Evolutionary conservation across 257 asterid genomes (phyloP), one percentile per base, ranked within the genome.

Genomic region (Nicotiana sylvestris): DNA sequence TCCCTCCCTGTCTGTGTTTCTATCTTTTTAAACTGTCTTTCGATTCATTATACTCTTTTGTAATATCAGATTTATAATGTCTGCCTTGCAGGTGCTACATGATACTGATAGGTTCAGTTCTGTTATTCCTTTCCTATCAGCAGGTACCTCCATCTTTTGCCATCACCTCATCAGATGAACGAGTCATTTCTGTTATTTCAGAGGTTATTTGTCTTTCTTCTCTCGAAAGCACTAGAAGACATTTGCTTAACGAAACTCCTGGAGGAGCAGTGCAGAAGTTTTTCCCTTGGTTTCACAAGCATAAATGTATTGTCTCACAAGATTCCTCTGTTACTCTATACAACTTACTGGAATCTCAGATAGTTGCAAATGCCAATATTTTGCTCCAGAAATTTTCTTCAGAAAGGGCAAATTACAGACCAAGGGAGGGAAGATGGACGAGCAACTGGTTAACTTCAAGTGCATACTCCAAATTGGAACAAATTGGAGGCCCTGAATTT

Each of bases 81-180:
- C 89, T 93, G 89, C 83, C 85, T 90, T 88, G 97, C 99, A 92
- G 99, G 97, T 92, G 92, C 93, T 85, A 80, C 87, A 27, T 85
- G 87, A 82, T 87, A 89, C 88, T 89, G 92, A 89, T 89, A 88
- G 90, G 86, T 83, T 89, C 87, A 88, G 92, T 95, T 91, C 88
- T 95, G 92, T 94, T 92, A 84, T 93, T 90, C 91, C 88, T 95
- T 93, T 95, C 91, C 90, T 88, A 77, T 92, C 97, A 60, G 93
- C 99, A 95, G 99, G 98, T 95, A 92, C 92, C 97, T 84, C 86
- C 89, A 77, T 70, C 87, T 87, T 87, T 94, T 82, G 81, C 85
- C 85, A 90, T 95, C 85, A 86, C 87, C 83, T 91, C 99, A 2
- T 78, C 93, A 29, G 92, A 92, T 82, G 91, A 90, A 82, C 84